Evolutionary conservation across 345 rosid genomes (phyloP).

Genomic region (Nephelium lappaceum): DNA sequence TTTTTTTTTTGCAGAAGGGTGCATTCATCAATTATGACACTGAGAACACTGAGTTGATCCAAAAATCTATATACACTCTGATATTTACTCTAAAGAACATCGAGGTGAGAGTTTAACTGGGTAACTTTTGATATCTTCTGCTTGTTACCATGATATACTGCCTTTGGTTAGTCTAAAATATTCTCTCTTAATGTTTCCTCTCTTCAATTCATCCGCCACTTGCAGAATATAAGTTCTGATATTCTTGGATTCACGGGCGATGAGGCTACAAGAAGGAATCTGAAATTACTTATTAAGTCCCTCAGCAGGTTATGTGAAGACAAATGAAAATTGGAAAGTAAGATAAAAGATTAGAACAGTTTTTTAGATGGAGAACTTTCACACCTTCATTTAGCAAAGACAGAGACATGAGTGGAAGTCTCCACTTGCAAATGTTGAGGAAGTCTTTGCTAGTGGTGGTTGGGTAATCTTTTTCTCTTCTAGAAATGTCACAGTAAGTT

Average conservation of each 20-base stretch:
- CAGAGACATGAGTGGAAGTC: conserved; percentile 12
- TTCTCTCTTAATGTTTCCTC: not conserved
- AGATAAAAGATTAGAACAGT: conserved; percentile 2
- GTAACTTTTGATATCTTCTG: not conserved
- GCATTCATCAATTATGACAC: conserved; percentile 82
- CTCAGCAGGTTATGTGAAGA: conserved; percentile 86
- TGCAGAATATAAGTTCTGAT: conserved; percentile 95
- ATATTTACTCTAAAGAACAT: conserved; percentile 90
- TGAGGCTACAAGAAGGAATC: conserved; percentile 80
- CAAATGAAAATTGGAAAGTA: not conserved
- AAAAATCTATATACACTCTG: conserved; percentile 81
- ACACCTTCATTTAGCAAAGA: conserved; percentile 1
- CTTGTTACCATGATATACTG: not conserved
- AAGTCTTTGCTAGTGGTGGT: conserved; percentile 15
- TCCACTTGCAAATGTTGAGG: not conserved
- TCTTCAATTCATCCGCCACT: not conserved
- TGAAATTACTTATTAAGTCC: conserved; percentile 90
- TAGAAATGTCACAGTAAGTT: conserved; percentile 20
- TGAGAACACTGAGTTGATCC: conserved; percentile 85
- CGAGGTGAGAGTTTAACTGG: conserved; percentile 55
- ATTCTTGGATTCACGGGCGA: conserved; percentile 98
- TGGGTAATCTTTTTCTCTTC: conserved; percentile 5
- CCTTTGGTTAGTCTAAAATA: not conserved
- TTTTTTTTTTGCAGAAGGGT: conserved; percentile 50
- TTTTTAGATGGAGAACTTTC: not conserved